Conservation (phyloP, 1,284 basidiomycete species). For the Ustilago cynodontis region DNA sequence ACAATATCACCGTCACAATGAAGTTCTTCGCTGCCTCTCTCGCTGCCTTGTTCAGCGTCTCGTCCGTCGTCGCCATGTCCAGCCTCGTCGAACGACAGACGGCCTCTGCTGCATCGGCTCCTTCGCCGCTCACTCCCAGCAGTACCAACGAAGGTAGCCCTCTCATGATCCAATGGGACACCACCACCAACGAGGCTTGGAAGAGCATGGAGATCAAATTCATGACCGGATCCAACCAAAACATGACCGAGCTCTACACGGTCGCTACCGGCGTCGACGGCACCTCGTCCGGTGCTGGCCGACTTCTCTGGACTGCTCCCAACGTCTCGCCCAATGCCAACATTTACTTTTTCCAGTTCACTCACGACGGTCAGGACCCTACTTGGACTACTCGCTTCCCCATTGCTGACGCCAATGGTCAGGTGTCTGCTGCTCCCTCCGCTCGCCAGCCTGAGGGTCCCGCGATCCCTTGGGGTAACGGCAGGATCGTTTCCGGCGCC, state of each 20-base stretch:
- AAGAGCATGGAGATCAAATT: constrained; percentile 73
- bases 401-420: constrained; percentile 76
- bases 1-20: constrained; percentile 34
- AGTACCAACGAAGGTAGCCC: constrained; percentile 32
- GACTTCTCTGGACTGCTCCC: constrained; percentile 78
- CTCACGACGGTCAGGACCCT: constrained; percentile 68
- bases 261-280: constrained; percentile 77
- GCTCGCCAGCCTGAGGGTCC: constrained; percentile 75
- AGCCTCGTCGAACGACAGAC: constrained; percentile 29
- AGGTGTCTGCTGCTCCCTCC: constrained; percentile 72
- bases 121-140: constrained; percentile 44
- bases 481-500: constrained; percentile 73
- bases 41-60: constrained; percentile 40
- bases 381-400: constrained; percentile 85
- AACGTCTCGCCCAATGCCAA: constrained; percentile 75
- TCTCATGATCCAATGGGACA: constrained; percentile 48
- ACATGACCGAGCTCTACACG: constrained; percentile 79
- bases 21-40: constrained; percentile 41
- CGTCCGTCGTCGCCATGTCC: constrained; percentile 26
- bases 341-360: constrained; percentile 68
- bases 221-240: constrained; percentile 81
- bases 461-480: constrained; percentile 79
- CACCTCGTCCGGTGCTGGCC: constrained; percentile 71
- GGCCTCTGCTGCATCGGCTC: constrained; percentile 11
- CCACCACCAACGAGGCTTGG: constrained; percentile 36